A percentile compares a stretch with the other conserved stretches of the same genome.
Conservation (phyloP, 2,329 filamentous ascomycete species). For the Clarireedia homoeocarpa region DNA sequence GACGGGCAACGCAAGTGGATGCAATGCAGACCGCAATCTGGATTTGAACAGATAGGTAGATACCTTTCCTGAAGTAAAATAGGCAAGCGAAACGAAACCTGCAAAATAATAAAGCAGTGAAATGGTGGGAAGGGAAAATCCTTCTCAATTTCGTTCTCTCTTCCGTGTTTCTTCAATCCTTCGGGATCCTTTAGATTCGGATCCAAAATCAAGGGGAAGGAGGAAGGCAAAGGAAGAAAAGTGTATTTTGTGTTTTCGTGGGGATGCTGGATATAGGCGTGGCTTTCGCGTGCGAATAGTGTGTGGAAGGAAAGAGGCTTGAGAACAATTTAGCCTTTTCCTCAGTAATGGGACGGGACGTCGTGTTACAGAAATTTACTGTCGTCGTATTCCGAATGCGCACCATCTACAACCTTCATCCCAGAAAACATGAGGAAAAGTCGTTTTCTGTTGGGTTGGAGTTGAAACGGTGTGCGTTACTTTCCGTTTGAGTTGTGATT, state of each 20-base stretch:
- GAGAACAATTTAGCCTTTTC: background rate
- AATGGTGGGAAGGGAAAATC: background rate
- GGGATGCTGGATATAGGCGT: slow-evolving; percentile 1
- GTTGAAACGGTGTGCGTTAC: background rate
- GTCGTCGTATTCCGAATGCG: slow-evolving; percentile 4
- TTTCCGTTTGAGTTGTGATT: slow-evolving; percentile 3
- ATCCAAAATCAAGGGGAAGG: background rate
- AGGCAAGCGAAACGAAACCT: background rate
- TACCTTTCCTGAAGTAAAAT: background rate
- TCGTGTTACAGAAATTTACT: slow-evolving; percentile 4
- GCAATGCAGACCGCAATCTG: too few species aligned
- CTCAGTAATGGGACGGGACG: slow-evolving; percentile 6
- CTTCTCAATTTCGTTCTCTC: background rate
- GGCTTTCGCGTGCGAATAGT: background rate
- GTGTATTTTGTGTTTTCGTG: background rate
- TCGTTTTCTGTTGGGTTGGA: slow-evolving; percentile 4
- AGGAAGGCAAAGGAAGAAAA: background rate
- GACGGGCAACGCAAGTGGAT: background rate
- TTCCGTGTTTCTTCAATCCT: background rate
- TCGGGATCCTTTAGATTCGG: background rate
- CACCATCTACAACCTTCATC: background rate
- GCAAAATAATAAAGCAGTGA: background rate
- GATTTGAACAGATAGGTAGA: too few species aligned
- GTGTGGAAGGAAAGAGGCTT: background rate
- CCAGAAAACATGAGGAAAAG: slow-evolving; percentile 8